phyloP scores from a whole-genome alignment of 139 green algal species.

The Picochlorum sp. region DNA sequence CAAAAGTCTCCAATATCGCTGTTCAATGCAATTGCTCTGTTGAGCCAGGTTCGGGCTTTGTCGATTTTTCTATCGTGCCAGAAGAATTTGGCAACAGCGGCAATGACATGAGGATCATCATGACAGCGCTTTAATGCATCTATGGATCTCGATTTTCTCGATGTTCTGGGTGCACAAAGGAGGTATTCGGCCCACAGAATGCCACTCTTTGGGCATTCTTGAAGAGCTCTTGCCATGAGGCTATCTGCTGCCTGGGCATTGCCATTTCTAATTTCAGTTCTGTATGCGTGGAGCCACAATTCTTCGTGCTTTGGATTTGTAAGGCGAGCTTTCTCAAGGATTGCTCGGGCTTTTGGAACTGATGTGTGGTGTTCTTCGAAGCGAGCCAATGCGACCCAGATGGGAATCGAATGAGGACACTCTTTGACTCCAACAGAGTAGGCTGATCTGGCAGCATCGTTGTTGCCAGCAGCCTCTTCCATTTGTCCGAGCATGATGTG shows the following conservation, averaged over 20 bases:
- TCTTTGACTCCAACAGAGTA: slow-evolving; percentile 37
- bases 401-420: slow-evolving; percentile 52
- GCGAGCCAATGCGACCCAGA: slow-evolving; percentile 62
- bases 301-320: slow-evolving; percentile 68
- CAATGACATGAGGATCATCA: slow-evolving; percentile 74
- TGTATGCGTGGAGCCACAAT: slow-evolving; percentile 82
- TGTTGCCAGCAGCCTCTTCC: slow-evolving; percentile 55
- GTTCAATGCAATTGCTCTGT: slow-evolving; percentile 70
- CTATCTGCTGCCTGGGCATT: slow-evolving; percentile 74
- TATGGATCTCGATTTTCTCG: slow-evolving; percentile 63
- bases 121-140: slow-evolving; percentile 92
- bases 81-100: slow-evolving; percentile 86
- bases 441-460: slow-evolving; percentile 28
- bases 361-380: slow-evolving; percentile 71
- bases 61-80: slow-evolving; percentile 84
- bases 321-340: slow-evolving; percentile 63
- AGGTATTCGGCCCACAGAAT: slow-evolving; percentile 83
- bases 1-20: slow-evolving; percentile 84
- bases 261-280: slow-evolving; percentile 68
- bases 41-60: slow-evolving; percentile 86
- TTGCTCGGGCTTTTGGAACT: slow-evolving; percentile 40
- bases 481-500: slow-evolving; percentile 93
- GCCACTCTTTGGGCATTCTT: slow-evolving; percentile 84
- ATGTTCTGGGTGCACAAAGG: slow-evolving; percentile 70
- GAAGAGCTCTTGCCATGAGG: slow-evolving; percentile 81